phyloP scores from a whole-genome alignment of 2,329 filamentous ascomycete genomes.

The Aspergillus latus region DNA sequence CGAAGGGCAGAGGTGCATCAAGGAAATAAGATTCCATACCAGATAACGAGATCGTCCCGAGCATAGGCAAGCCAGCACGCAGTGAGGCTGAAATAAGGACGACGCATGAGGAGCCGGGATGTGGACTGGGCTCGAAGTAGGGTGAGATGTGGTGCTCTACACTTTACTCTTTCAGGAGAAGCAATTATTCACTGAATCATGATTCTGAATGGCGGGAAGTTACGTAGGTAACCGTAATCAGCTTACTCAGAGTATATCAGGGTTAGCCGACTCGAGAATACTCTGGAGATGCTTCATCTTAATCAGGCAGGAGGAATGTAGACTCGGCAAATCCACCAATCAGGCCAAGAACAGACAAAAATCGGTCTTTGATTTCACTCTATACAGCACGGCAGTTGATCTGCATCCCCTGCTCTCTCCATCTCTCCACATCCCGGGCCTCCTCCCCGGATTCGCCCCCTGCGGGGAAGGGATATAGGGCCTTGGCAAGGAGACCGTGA shows the following conservation, averaged over 20 bases:
- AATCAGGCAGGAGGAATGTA: too few relatives aligned
- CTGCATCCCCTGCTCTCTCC: background rate
- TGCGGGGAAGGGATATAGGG: background rate
- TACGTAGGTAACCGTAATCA: too few relatives aligned
- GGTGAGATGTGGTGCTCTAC: background rate
- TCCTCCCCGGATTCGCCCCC: background rate
- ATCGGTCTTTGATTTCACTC: background rate
- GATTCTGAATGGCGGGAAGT: too few relatives aligned
- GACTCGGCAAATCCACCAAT: too few relatives aligned
- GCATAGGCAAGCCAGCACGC: background rate
- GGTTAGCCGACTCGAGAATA: too few relatives aligned
- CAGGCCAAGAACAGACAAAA: background rate
- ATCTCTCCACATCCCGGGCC: background rate
- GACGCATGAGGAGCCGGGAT: slow-evolving; percentile 2
- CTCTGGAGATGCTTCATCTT: too few relatives aligned
- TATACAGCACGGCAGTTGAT: background rate
- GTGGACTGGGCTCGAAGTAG: background rate
- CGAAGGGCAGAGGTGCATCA: too few relatives aligned
- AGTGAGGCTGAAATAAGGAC: background rate
- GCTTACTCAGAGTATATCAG: too few relatives aligned
- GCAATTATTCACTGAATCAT: background rate
- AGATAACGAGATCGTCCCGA: too few relatives aligned
- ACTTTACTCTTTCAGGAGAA: background rate
- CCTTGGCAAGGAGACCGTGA: background rate
- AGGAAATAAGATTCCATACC: too few relatives aligned